phyloP scores from a whole-genome alignment of 1,284 basidiomycete genomes.

The Hymenochaete sp. region DNA sequence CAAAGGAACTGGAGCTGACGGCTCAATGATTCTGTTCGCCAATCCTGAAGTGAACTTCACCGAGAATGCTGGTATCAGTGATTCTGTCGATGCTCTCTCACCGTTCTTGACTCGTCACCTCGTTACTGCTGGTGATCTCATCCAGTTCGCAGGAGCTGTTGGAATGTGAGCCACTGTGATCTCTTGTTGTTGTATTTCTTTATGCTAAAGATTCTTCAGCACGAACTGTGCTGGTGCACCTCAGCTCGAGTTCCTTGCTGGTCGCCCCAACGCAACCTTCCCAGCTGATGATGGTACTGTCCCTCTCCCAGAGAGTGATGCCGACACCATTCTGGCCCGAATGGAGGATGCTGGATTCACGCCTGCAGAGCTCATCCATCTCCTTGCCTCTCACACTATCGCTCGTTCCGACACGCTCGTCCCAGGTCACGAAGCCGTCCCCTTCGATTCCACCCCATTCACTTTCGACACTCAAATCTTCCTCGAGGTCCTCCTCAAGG shows the following conservation, averaged over 20 bases:
- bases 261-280: slow-evolving; percentile 20
- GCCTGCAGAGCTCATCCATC: slow-evolving; percentile 26
- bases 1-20: slow-evolving; percentile 17
- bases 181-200: neutral
- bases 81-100: slow-evolving; percentile 22
- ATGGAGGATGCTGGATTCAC: slow-evolving; percentile 23
- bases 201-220: slow-evolving; percentile 6
- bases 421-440: slow-evolving; percentile 12
- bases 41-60: slow-evolving; percentile 18
- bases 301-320: slow-evolving; percentile 24
- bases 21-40: slow-evolving; percentile 18
- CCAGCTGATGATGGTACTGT: slow-evolving; percentile 19
- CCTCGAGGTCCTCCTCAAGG: slow-evolving; percentile 20
- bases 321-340: slow-evolving; percentile 24
- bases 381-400: slow-evolving; percentile 20
- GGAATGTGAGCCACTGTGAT: slow-evolving; percentile 15
- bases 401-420: slow-evolving; percentile 19
- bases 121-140: slow-evolving; percentile 25
- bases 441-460: slow-evolving; percentile 21
- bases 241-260: slow-evolving; percentile 22
- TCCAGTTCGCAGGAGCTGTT: slow-evolving; percentile 27
- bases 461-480: slow-evolving; percentile 20
- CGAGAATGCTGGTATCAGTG: slow-evolving; percentile 25
- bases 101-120: slow-evolving; percentile 24
- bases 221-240: slow-evolving; percentile 27